Evolutionary conservation across 2,329 filamentous ascomycete genomes (phyloP).

Genomic region (Geosmithia morbida): DNA sequence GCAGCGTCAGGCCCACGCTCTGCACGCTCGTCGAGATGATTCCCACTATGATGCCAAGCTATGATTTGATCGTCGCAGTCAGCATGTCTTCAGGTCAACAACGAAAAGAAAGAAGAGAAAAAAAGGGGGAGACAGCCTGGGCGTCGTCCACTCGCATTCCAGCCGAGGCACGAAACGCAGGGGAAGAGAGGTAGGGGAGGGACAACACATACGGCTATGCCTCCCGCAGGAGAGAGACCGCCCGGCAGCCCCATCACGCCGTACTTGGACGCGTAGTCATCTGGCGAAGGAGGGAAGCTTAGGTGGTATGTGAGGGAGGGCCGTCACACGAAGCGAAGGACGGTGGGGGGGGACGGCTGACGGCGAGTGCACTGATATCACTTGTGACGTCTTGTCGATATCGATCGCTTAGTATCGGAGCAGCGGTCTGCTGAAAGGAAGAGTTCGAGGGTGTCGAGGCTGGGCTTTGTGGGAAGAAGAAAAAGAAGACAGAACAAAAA

Average conservation of each 20-base stretch:
- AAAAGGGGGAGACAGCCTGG: no score
- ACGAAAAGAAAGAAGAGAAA: no score
- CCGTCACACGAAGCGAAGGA: neutral
- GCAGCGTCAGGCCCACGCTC: constrained; percentile 84
- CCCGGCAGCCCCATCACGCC: constrained; percentile 56
- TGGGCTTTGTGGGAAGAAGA: no score
- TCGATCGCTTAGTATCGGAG: neutral
- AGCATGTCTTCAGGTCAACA: no score
- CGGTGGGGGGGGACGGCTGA: no score
- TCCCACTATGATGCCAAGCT: constrained; percentile 89
- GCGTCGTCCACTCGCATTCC: no score
- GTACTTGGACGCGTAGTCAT: constrained; percentile 27
- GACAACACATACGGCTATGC: constrained; percentile 48
- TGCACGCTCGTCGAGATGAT: constrained; percentile 89
- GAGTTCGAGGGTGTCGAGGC: no score
- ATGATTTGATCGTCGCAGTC: no score
- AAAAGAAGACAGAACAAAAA: no score
- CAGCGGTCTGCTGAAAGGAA: no score
- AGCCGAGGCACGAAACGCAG: neutral
- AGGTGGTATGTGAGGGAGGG: neutral
- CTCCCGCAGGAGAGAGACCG: constrained; percentile 64
- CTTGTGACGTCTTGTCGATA: neutral
- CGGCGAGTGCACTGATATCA: neutral
- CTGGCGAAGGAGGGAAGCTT: constrained; percentile 21
- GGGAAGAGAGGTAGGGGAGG: neutral